Base-by-base conservation (phyloP, 2,329 filamentous ascomycete species). In the Drechslerella coelobrocha region DNA sequence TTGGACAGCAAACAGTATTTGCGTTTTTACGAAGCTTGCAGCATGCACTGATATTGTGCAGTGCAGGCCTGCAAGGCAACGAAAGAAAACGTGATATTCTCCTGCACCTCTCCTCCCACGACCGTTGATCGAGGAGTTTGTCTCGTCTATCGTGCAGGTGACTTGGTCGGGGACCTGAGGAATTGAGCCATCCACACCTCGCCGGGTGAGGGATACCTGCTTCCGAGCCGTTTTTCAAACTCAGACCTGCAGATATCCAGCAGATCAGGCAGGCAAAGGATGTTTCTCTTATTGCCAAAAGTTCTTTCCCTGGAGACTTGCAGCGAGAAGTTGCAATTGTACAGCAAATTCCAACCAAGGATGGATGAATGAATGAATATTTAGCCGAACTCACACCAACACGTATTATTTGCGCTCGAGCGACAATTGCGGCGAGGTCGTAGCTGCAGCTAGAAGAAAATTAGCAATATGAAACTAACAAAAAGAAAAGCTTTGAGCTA, bases 291-390 rank as follows among this genome's bases (percentile, higher is more conserved):
- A n/a, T n/a, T n/a, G n/a, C n/a, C n/a, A n/a, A n/a, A n/a, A n/a
- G n/a, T n/a, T n/a, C n/a, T n/a, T n/a, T n/a, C n/a, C n/a, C n/a
- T n/a, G n/a, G n/a, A n/a, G n/a, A n/a, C n/a, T n/a, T n/a, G n/a
- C n/a, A n/a, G n/a, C n/a, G n/a, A n/a, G n/a, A n/a, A n/a, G n/a
- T n/a, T n/a, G n/a, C n/a, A n/a, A n/a, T n/a, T n/a, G n/a, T n/a
- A n/a, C n/a, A n/a, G n/a, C n/a, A n/a, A n/a, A n/a, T n/a, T n/a
- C n/a, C n/a, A n/a, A n/a, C n/a, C n/a, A n/a, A n/a, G n/a, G n/a
- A n/a, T n/a, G n/a, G n/a, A n/a, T n/a, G n/a, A n/a, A n/a, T n/a
- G 55, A 50, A 45, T 61, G 41, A 61, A 60, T 61, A 68, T 68
- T 68, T 68, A 68, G 63, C 63, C 63, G 63, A 68, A 51, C 54